phyloP scores from a whole-genome alignment of 257 asterid genomes.

The Fraxinus anomala region DNA sequence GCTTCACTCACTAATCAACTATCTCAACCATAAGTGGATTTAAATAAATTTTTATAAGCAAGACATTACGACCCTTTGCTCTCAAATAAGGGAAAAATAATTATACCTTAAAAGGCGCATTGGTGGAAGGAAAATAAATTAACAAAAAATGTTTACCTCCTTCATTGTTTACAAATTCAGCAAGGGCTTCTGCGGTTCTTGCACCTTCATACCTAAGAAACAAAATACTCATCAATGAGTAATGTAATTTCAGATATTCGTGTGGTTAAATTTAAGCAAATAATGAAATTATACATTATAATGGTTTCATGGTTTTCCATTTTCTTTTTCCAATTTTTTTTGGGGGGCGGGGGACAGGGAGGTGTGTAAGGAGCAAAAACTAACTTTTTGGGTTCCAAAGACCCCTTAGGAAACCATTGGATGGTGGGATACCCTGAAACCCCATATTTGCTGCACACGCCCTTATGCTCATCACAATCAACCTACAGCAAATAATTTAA shows the following conservation, averaged over 20 bases:
- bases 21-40: neutral
- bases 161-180: conserved; percentile 77
- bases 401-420: conserved; percentile 94
- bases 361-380: conserved; percentile 28
- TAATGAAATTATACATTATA: neutral
- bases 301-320: neutral
- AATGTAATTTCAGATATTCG: neutral
- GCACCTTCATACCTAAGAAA: conserved; percentile 74
- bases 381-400: conserved; percentile 85
- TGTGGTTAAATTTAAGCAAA: neutral
- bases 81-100: neutral
- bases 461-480: conserved; percentile 93
- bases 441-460: conserved; percentile 74
- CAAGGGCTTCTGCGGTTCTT: conserved; percentile 75
- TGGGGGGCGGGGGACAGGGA: neutral
- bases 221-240: conserved; percentile 19
- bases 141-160: conserved; percentile 53
- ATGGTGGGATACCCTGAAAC: conserved; percentile 94
- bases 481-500: conserved; percentile 47
- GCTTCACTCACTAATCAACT: conserved; percentile 20
- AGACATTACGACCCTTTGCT: neutral
- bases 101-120: neutral
- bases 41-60: neutral
- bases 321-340: neutral
- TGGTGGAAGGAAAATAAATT: neutral